Base-by-base conservation (phyloP, 2,329 filamentous ascomycete genomes). In the Curvularia verruculosa region DNA sequence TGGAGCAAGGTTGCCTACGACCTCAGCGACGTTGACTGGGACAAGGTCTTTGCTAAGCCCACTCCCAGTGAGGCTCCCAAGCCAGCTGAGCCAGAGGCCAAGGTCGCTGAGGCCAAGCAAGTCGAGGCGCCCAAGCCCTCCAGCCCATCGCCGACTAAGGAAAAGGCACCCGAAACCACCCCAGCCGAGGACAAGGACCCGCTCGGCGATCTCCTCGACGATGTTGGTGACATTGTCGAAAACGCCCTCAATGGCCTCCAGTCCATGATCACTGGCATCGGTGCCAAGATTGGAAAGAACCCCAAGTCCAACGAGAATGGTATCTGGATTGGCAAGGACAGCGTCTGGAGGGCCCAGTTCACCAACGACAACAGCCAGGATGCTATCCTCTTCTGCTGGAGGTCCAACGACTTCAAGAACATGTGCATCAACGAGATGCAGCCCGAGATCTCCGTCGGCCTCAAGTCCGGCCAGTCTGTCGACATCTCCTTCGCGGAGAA, bases 401-500 rank as follows among this genome's bases (percentile, higher is more conserved):
- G 67, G 49, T 60, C 67, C 29, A 56, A 66, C 31, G 70, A 64
- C 54, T 77, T 69, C 60, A 66, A 66, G 49, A 71, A 68, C 60
- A 76, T 77, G 63, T 74, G 68, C 54, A 59, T 78, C 64, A 78
- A 77, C 68, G 65, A 60, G 52, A 64, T 73, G 59, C 41, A 56
- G 13, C 75, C 76, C 19, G 61, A 68, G 39, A 71, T 82, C 60
- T 75, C 76, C 37, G 73, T 78, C 58, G 75, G 76, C 9, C 66
- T 82, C 49, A 71, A 75, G 43, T 49, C 64, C 5, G 76, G 76
- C 56, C 59, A 74, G 58, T 66, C 49, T 29, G 68, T 77, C 54
- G 74, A 73, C 48, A 59, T 81, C 24, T 79, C 78, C 37, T 72
- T 77, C 44, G 75, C 69, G 24, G 67, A 71, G 44, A 71, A 68